Evolutionary conservation across 2,329 filamentous ascomycete species (phyloP).

Genomic region (Sporothrix globosa): DNA sequence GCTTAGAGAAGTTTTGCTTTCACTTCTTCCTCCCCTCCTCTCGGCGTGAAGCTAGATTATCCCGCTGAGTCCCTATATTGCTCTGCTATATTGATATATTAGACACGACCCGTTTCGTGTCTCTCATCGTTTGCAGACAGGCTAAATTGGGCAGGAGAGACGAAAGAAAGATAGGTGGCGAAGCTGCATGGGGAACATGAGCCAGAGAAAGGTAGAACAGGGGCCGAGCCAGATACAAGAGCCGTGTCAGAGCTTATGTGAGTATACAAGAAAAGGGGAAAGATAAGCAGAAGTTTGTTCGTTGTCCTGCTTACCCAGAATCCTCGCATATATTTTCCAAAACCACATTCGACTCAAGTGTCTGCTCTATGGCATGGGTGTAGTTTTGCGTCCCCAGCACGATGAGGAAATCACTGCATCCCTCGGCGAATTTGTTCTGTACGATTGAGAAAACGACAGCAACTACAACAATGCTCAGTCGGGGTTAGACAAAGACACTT

Average conservation of each 20-base stretch:
- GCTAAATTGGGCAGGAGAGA: conserved; percentile 21
- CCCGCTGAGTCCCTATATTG: neutral
- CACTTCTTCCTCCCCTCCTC: neutral
- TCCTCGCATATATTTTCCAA: neutral
- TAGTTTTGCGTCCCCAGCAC: neutral
- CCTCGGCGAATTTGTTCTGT: conserved; percentile 1
- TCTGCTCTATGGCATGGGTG: neutral
- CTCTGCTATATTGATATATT: conserved; percentile 3
- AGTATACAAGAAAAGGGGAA: conserved; percentile 5
- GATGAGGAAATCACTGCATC: neutral
- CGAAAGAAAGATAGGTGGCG: conserved; percentile 3
- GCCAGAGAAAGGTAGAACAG: neutral
- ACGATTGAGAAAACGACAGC: neutral
- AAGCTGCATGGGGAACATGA: neutral
- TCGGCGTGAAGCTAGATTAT: neutral
- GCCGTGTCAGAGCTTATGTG: conserved; percentile 13
- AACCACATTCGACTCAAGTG: too few relatives aligned
- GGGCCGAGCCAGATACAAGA: neutral
- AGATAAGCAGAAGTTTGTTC: neutral
- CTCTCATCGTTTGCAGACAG: conserved; percentile 21
- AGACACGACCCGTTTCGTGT: conserved; percentile 23
- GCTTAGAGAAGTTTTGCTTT: neutral
- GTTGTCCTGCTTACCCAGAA: neutral
- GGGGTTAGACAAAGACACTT: neutral
- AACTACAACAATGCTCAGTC: neutral